Conservation (phyloP, 345 rosid species). For the Pugionium cornutum region DNA sequence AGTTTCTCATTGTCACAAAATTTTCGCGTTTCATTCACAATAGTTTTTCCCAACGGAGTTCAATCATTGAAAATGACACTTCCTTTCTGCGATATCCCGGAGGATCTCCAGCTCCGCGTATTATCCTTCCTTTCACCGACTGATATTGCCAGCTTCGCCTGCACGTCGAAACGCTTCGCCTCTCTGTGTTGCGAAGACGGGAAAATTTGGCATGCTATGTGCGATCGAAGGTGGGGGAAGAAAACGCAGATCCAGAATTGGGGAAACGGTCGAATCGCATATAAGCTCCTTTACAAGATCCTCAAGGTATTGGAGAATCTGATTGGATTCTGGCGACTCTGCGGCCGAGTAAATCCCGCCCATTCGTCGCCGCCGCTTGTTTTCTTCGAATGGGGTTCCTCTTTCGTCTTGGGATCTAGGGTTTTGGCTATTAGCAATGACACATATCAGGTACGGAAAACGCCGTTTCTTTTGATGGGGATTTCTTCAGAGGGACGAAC, state of each 20-base stretch:
- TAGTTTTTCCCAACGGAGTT: too few species aligned
- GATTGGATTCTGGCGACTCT: slow-evolving; percentile 91
- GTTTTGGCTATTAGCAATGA: slow-evolving; percentile 54
- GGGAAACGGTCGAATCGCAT: slow-evolving; percentile 67
- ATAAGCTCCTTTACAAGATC: slow-evolving; percentile 62
- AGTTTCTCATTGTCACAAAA: too few species aligned
- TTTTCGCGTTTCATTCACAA: too few species aligned
- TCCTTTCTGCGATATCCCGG: slow-evolving; percentile 69
- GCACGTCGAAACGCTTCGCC: slow-evolving; percentile 72
- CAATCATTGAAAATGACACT: slow-evolving; percentile 14
- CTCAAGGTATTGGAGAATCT: slow-evolving; percentile 64
- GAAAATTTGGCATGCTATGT: slow-evolving; percentile 73
- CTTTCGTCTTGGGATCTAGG: slow-evolving; percentile 65
- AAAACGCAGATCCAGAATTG: slow-evolving; percentile 70
- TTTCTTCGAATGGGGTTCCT: slow-evolving; percentile 85
- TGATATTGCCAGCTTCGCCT: slow-evolving; percentile 70
- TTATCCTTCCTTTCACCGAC: slow-evolving; percentile 69
- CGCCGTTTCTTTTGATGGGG: slow-evolving; percentile 66
- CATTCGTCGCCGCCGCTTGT: slow-evolving; percentile 56
- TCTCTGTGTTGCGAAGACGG: slow-evolving; percentile 58
- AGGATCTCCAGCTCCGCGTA: slow-evolving; percentile 78
- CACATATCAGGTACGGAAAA: slow-evolving; percentile 48
- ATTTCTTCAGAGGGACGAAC: slow-evolving; percentile 58
- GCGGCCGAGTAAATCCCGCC: slow-evolving; percentile 50
- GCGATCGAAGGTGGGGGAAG: slow-evolving; percentile 77